These are phyloP conservation scores for Nepenthes alata DNA, from an alignment of 179 eudicot genomes.

Conservation along the genomic window DNA sequence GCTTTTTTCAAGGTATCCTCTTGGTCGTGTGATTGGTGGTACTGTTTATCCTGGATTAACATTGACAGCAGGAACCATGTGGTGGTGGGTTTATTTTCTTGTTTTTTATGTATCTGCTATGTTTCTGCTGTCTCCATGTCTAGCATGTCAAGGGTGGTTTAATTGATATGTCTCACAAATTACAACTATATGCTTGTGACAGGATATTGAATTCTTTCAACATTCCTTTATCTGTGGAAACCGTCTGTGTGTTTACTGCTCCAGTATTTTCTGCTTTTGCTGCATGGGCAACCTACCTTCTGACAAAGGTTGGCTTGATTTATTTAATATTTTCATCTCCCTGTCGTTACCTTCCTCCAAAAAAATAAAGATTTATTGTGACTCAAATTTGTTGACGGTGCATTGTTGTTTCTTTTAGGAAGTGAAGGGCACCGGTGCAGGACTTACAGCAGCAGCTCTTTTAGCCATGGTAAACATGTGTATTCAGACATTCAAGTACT, in stretches of 20 bases:
- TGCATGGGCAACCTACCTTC: constrained; percentile 91
- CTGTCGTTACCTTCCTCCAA: not conserved
- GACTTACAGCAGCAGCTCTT: constrained; percentile 88
- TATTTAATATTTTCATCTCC: not conserved
- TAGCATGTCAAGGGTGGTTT: not conserved
- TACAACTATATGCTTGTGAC: constrained; percentile 19
- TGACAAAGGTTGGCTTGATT: constrained; percentile 57
- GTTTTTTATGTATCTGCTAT: not conserved
- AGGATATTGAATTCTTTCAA: constrained; percentile 77
- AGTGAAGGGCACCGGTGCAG: constrained; percentile 93
- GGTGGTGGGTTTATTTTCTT: constrained; percentile 57
- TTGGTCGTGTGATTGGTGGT: constrained; percentile 97
- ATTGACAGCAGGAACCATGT: constrained; percentile 86
- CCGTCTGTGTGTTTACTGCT: constrained; percentile 97
- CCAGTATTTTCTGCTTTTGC: constrained; percentile 91
- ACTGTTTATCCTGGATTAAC: constrained; percentile 97
- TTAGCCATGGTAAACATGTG: constrained; percentile 65
- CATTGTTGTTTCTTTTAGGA: constrained; percentile 37
- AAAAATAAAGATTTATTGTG: not conserved
- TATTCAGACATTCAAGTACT: constrained; percentile 1
- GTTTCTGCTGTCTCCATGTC: not conserved
- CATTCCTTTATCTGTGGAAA: constrained; percentile 95
- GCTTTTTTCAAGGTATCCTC: constrained; percentile 61
- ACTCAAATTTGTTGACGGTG: constrained; percentile 8
- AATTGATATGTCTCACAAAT: not conserved